Evolutionary conservation across 805 yeast species (phyloP), one percentile per base, ranked within the genome.

Genomic region (Saccharomycopsis sp.): DNA sequence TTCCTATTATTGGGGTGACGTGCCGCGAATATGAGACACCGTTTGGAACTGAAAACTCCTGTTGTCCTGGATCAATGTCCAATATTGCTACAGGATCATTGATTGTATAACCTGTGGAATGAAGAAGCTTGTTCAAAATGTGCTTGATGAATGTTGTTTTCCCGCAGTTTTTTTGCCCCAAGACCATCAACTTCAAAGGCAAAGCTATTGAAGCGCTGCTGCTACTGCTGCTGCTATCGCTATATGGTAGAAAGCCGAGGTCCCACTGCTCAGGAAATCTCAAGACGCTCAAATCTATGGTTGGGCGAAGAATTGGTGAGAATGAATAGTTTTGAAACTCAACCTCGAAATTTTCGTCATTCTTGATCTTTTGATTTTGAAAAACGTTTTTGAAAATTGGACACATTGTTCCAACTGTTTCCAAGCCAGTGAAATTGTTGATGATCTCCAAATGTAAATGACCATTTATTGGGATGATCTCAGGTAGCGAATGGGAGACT

Each of bases 21-120:
- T 56, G 57, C 4, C 34, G 39, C 0, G 71, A 56, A 10, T 72
- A 50, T 0, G 78, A 68, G 6, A 75, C 52, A 36, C 69, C 63
- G 31, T 64, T 68, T 0, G 77, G 75, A 7, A 46, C 48, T 2
- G 75, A 68, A 38, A 63, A 66, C 46, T 71, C 77, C 1, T 76
- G 63, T 46, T 73, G 78, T 0, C 75, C 78, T 2, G 80, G 78
- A 48, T 75, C 81, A 5, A 75, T 50, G 47, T 75, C 80, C 34
- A 75, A 42, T 9, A 70, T 60, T 2, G 64, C 61, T 10, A 69
- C 59, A 2, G 57, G 50, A 1, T 49, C 25, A 12, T 36, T 29
- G 21, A 22, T 12, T 21, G 13, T 20, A 26, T 33, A 3, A 51
- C 44, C 7, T 10, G n/a, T 2, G 9, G 5, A 15, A 37, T 38